Percentiles rank a stretch among this genome's conserved stretches.
Conservation (phyloP, 192 early-diverging fungal species). For the Mortierella alpina region DNA sequence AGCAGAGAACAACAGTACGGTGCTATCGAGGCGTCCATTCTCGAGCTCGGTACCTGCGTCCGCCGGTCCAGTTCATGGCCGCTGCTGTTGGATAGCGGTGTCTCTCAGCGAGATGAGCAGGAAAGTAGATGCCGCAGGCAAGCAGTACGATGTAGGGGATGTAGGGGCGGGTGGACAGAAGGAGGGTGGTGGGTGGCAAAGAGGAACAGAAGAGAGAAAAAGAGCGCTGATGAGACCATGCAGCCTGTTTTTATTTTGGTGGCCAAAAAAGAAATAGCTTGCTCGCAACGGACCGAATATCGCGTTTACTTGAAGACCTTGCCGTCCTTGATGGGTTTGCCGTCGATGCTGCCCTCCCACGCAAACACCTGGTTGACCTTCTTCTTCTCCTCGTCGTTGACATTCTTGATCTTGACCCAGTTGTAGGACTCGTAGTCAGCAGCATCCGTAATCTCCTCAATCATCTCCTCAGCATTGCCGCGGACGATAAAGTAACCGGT, state of each 20-base stretch:
- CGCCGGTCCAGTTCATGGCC: slow-evolving; percentile 24
- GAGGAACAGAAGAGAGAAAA: neutral
- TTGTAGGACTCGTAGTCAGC: slow-evolving; percentile 89
- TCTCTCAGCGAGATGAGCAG: neutral
- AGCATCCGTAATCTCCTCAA: slow-evolving; percentile 65
- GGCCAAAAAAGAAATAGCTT: neutral
- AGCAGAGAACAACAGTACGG: too few species aligned
- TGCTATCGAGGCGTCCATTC: neutral
- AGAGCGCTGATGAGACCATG: too few species aligned
- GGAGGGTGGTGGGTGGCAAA: neutral
- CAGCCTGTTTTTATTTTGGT: neutral
- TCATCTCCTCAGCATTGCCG: slow-evolving; percentile 59
- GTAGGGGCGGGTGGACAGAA: neutral
- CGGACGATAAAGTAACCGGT: slow-evolving; percentile 93
- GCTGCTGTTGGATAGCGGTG: neutral
- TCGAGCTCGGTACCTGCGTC: neutral
- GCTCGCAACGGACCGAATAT: neutral
- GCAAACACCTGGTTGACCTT: slow-evolving; percentile 74
- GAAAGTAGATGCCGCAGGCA: neutral
- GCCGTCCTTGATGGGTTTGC: slow-evolving; percentile 81
- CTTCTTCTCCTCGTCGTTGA: slow-evolving; percentile 68
- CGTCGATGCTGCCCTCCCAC: slow-evolving; percentile 83
- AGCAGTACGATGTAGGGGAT: neutral
- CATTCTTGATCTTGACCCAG: slow-evolving; percentile 81
- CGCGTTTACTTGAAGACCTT: slow-evolving; percentile 83